Base-by-base conservation (phyloP, 768 basidiomycete genomes). In the Galerina sulciceps region DNA sequence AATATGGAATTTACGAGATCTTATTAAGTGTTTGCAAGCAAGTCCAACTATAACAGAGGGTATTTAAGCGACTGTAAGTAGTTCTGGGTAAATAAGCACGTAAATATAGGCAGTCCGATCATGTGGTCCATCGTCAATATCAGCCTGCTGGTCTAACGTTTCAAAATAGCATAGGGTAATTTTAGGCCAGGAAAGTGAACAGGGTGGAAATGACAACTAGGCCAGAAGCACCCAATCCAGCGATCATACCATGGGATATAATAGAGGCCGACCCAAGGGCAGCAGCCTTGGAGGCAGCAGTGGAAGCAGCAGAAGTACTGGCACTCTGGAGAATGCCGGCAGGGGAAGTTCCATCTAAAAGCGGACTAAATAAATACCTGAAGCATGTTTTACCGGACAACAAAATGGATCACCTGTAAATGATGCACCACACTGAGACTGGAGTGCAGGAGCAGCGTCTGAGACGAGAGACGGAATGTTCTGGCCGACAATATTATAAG, bases 381-480 rank as follows among this genome's bases (percentile, higher is more conserved):
- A 6, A 23, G 11, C 9, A 53, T 20, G 23, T 13, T 15, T 41
- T 43, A n/a, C 22, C 22, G 22, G 35, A 55, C 43, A 54, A 31
- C 20, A 40, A 40, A 42, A n/a, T 5, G 9, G 15, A 10, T 58
- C 67, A 87, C 85, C 74, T 45, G 75, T 81, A 71, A 87, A 88
- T 11, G 73, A 71, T 42, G 81, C 64, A 11, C 86, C 85, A 60
- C 87, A 88, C 57, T 79, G 65, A 0, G 57, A 44, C 53, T 78
- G 71, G 3, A 81, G 3, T 1, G 65, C 50, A 6, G 77, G 54
- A n/a, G 70, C 65, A 0, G 68, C 54, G 40, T 64, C 45, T 9
- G 74, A 55, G 11, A 73, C 57, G 4, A 80, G 23, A 14, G 62
- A 59, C 1, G 86, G 81, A 37, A 75, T 67, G 20, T 75, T 68